Base-by-base conservation (phyloP, 2,329 filamentous ascomycete species). In the Didymella pinodella region DNA sequence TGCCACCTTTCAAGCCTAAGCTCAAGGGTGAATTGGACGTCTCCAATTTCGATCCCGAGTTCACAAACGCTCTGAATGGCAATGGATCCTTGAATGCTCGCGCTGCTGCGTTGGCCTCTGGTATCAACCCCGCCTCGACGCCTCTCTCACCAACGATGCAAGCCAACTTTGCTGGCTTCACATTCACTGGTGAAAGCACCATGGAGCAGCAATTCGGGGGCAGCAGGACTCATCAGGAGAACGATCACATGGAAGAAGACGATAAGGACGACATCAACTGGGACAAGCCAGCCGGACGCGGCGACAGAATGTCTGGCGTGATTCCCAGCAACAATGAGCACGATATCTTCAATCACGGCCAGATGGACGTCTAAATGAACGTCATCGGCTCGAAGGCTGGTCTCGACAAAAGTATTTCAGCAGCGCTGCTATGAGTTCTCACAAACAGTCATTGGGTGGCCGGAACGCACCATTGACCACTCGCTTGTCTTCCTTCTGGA, bases 41-140 rank as follows among this genome's bases (percentile, higher is more conserved):
- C 0, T 97, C 93, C 44, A 98, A 99, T 79, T 99, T 99, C 73
- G 95, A 99, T 71, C 95, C 95, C 0, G 95, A 98, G 76, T 99
- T 99, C 77, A 99, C 95, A 51, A 97, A 95, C 66, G 95, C 95
- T 6, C 81, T 98, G 57, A 92, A 93, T 71, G 91, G 89, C 60
- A 92, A 92, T 53, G 79, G 90, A 1, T 97, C 93, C 0, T 83
- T 98, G 58, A 98, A 98, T 73, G 92, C 95, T 70, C 89, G 94
- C 57, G 94, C 95, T 4, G 92, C 92, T 14, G 92, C 92, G 7
- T 78, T 98, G 48, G 92, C 94, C 16, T 88, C 89, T 57, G 93
- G 93, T 36, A 79, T 85, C 46, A 91, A 95, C 73, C 89, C 91
- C 6, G 91, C 92, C 7, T 96, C 92, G 14, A 99, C 95, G 0